phyloP scores from a whole-genome alignment of 345 rosid genomes.

The Syzygium aromaticum region DNA sequence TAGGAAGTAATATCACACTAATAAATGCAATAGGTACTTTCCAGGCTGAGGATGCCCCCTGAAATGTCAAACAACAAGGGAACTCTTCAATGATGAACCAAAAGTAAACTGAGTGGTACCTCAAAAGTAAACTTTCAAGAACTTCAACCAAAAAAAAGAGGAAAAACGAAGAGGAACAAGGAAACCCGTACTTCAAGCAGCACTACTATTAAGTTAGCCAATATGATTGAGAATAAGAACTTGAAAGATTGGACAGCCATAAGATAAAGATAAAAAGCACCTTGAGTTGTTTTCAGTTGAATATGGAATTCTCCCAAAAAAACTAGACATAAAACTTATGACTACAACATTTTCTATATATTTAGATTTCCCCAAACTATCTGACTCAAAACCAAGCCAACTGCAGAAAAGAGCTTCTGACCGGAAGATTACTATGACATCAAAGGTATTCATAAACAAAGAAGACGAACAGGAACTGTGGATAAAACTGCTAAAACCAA shows the following conservation, averaged over 20 bases:
- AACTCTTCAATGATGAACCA: background rate
- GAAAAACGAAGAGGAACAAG: background rate
- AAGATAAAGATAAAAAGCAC: background rate
- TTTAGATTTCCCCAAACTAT: background rate
- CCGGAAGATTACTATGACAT: background rate
- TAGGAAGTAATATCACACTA: slow-evolving; percentile 91
- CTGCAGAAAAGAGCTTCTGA: background rate
- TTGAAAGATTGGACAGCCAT: background rate
- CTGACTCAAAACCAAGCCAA: background rate
- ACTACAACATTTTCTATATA: background rate
- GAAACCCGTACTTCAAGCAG: background rate
- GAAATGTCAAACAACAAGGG: slow-evolving; percentile 3
- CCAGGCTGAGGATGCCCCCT: slow-evolving; percentile 85
- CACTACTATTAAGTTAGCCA: background rate
- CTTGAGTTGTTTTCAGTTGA: background rate
- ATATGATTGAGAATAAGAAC: background rate
- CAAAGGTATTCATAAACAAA: background rate
- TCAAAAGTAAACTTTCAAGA: background rate
- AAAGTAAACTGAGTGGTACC: background rate
- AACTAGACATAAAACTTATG: background rate
- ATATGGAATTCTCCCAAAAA: background rate
- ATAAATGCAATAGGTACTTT: slow-evolving; percentile 74
- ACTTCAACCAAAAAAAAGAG: background rate
- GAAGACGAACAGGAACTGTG: background rate
- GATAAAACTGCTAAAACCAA: background rate